phyloP scores from a whole-genome alignment of 1,139 yeast species.

The Meyerozyma smithsonii region DNA sequence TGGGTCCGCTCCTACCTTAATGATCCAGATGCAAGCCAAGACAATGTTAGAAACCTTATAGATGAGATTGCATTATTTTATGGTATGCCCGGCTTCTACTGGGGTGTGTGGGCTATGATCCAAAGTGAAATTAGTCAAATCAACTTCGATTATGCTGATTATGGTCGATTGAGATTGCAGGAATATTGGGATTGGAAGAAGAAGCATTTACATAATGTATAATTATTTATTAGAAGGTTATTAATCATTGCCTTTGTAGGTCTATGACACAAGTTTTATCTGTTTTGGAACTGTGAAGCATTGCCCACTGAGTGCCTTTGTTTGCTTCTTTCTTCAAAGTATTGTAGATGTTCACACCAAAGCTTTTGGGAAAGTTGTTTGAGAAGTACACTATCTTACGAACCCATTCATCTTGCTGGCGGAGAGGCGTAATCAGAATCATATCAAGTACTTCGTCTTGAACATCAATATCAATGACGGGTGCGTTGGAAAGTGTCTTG shows the following conservation, averaged over 20 bases:
- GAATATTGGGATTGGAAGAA: conserved; percentile 73
- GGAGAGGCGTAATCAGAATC: conserved; percentile 70
- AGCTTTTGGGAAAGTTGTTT: conserved; percentile 64
- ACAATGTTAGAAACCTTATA: conserved; percentile 33
- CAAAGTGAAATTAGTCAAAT: conserved; percentile 68
- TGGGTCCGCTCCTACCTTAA: conserved; percentile 54
- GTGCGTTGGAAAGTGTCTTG: conserved; percentile 53
- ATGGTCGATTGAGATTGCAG: conserved; percentile 54
- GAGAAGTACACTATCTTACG: conserved; percentile 71
- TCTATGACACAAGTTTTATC: conserved; percentile 66
- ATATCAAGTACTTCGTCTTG: conserved; percentile 82
- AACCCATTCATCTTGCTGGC: conserved; percentile 84
- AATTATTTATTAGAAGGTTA: conserved; percentile 1
- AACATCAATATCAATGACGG: conserved; percentile 71
- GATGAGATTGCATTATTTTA: conserved; percentile 57
- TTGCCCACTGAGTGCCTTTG: conserved; percentile 69
- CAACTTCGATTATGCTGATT: conserved; percentile 66
- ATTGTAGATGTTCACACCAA: conserved; percentile 66
- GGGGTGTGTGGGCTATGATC: conserved; percentile 85
- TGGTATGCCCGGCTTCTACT: conserved; percentile 79
- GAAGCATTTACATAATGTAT: conserved; percentile 9
- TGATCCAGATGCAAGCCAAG: conserved; percentile 21
- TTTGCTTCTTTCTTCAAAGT: conserved; percentile 67
- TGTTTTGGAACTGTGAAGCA: conserved; percentile 69
- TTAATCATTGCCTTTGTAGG: conserved; percentile 43